Percentiles rank a stretch among this genome's conserved stretches.
These are phyloP conservation scores for Scortechinia acanthostroma DNA, from an alignment of 2,329 filamentous ascomycete species.

Conservation along the genomic window DNA sequence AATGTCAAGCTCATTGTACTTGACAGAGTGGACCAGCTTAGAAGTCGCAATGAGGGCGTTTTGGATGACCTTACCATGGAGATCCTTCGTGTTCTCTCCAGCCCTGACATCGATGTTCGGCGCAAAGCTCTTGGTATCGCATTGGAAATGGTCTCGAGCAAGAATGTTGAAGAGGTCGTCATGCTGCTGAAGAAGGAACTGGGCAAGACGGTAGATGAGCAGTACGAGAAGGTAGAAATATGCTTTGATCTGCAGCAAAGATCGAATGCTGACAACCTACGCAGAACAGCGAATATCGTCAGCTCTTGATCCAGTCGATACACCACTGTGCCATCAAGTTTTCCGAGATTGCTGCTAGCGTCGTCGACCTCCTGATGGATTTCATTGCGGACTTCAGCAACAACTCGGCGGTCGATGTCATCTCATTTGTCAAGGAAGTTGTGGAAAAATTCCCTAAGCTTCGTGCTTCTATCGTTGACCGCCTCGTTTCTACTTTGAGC, in stretches of 20 bases:
- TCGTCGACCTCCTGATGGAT: constrained; percentile 95
- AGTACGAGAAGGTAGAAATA: too few species aligned
- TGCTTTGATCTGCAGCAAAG: too few species aligned
- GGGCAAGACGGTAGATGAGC: constrained; percentile 93
- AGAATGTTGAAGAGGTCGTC: constrained; percentile 96
- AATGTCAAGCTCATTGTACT: constrained; percentile 98
- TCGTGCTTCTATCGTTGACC: constrained; percentile 77
- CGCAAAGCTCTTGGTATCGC: constrained; percentile 85
- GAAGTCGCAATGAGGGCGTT: constrained; percentile 82
- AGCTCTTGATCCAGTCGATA: constrained; percentile 91
- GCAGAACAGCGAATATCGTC: constrained; percentile 89
- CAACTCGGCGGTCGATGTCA: constrained; percentile 90
- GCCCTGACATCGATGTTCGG: constrained; percentile 90
- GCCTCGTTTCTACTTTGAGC: constrained; percentile 80
- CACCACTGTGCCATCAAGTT: constrained; percentile 99
- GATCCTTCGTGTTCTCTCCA: constrained; percentile 86
- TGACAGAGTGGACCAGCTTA: constrained; percentile 81
- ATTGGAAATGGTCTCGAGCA: constrained; percentile 96
- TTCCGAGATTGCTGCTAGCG: constrained; percentile 92
- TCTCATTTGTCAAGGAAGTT: constrained; percentile 97
- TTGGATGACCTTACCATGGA: constrained; percentile 95
- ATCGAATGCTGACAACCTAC: too few species aligned
- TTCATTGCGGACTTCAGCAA: constrained; percentile 99
- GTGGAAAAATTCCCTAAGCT: constrained; percentile 95
- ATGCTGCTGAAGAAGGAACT: constrained; percentile 95